These are phyloP conservation scores for Geotrichum carabidarum DNA, from an alignment of 1,139 yeast species.

Conservation along the genomic window DNA sequence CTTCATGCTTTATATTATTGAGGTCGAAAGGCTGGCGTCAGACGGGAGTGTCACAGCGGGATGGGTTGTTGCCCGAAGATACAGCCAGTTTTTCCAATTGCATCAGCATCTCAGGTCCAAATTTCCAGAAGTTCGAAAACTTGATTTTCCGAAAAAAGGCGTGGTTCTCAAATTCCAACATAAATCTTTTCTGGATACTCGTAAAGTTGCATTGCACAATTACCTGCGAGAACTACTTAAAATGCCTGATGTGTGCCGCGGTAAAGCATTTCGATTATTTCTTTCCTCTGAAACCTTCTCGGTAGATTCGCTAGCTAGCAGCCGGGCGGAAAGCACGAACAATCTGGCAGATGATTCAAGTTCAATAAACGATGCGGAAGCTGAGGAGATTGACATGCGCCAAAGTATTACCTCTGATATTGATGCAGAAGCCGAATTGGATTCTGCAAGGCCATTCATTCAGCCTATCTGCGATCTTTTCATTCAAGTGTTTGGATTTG, in stretches of 20 bases:
- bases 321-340: background rate
- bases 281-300: conserved; percentile 66
- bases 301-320: conserved; percentile 22
- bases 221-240: conserved; percentile 56
- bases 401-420: conserved; percentile 11
- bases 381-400: conserved; percentile 5
- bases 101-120: conserved; percentile 57
- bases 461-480: conserved; percentile 79
- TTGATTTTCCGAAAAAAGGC: conserved; percentile 61
- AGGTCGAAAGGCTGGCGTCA: conserved; percentile 55
- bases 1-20: conserved; percentile 67
- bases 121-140: conserved; percentile 48
- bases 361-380: background rate
- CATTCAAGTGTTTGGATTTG: conserved; percentile 63
- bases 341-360: background rate
- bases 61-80: conserved; percentile 87
- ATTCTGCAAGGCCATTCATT: conserved; percentile 47
- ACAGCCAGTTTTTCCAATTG: conserved; percentile 72
- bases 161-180: conserved; percentile 64
- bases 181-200: conserved; percentile 56
- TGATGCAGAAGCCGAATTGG: conserved; percentile 21
- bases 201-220: conserved; percentile 56
- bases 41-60: conserved; percentile 56
- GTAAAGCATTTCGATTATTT: conserved; percentile 67
- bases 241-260: conserved; percentile 67